Evolutionary conservation across 805 yeast genomes (phyloP), one percentile per base, ranked within the genome.

Genomic region (Zygotorulaspora florentina): DNA sequence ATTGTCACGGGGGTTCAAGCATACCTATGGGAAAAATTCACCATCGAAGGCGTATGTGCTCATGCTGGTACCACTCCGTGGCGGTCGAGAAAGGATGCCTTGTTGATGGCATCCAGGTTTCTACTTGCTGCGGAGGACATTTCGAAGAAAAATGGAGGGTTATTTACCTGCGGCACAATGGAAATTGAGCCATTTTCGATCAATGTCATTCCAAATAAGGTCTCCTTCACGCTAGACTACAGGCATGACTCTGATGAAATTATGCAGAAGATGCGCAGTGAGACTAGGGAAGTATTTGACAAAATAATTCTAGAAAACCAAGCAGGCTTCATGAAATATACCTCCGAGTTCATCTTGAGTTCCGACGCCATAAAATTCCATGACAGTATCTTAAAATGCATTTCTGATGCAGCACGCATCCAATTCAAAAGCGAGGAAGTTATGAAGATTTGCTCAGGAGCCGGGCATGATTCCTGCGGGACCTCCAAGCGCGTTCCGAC

Each of bases 41-140:
- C 59, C 16, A 72, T 82, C 20, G 65, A 55, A 6, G 88, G 88
- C 30, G 74, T 71, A 53, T 81, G 84, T 2, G 79, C 77, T 46
- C 88, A 82, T 56, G 78, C 87, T 0, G 88, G 88, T 12, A 79
- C 87, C 1, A 82, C 87, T 0, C 87, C 87, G 18, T 63, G 82
- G 62, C 59, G 63, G 30, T 67, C 75, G 35, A 70, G 87, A 53
- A 68, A 74, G 13, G 88, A 82, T 61, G 79, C 87, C 0, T 56
- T 81, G 41, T 66, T 78, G 10, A 75, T 81, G 1, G 76, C 82
- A 7, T 66, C 85, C 3, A 69, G 68, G 46, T 74, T 82, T 71
- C 75, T 81, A 28, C 69, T 70, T n/a, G 69, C 66, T 39, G 77
- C 79, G 11, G 74, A 79, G 45, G 79, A 76, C 40, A 68, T 77